phyloP scores from a whole-genome alignment of 2,329 filamentous ascomycete genomes.

The Xylaria sp. region DNA sequence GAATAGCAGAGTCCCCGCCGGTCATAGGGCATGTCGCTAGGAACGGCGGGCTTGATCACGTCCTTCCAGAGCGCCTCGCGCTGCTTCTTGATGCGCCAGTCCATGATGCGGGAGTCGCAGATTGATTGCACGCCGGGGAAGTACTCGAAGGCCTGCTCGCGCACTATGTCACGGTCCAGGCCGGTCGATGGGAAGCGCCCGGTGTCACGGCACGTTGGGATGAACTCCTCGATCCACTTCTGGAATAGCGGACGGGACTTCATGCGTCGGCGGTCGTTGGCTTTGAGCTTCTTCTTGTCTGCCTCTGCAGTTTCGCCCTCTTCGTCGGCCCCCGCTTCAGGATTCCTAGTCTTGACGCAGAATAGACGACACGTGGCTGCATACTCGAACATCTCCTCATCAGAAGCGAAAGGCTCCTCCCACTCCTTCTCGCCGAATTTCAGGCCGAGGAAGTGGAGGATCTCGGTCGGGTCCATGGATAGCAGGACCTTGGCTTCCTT shows the following conservation, averaged over 20 bases:
- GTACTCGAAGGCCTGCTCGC: constrained; percentile 62
- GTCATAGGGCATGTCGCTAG: constrained; percentile 34
- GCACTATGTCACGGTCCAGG: constrained; percentile 63
- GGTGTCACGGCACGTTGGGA: constrained; percentile 62
- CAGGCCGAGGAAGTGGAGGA: constrained; percentile 73
- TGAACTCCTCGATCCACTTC: constrained; percentile 71
- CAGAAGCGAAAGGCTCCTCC: constrained; percentile 64
- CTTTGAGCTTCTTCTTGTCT: constrained; percentile 55
- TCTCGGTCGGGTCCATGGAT: constrained; percentile 63
- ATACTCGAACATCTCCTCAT: constrained; percentile 72
- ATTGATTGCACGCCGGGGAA: constrained; percentile 59
- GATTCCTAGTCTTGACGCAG: constrained; percentile 52
- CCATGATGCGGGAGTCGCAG: constrained; percentile 57
- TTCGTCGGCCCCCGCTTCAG: constrained; percentile 38
- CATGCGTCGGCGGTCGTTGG: constrained; percentile 69
- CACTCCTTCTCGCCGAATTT: constrained; percentile 58
- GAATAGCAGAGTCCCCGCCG: constrained; percentile 53
- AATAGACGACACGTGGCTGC: constrained; percentile 69
- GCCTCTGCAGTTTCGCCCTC: constrained; percentile 19
- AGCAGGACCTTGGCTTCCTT: constrained; percentile 70
- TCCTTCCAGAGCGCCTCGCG: constrained; percentile 57
- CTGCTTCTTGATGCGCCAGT: constrained; percentile 57
- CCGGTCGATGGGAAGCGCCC: constrained; percentile 50
- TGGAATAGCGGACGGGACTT: constrained; percentile 66
- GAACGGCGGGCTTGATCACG: constrained; percentile 57